Evolutionary conservation across 2,329 filamentous ascomycete species (phyloP).

Genomic region (Talaromyces atroroseus): DNA sequence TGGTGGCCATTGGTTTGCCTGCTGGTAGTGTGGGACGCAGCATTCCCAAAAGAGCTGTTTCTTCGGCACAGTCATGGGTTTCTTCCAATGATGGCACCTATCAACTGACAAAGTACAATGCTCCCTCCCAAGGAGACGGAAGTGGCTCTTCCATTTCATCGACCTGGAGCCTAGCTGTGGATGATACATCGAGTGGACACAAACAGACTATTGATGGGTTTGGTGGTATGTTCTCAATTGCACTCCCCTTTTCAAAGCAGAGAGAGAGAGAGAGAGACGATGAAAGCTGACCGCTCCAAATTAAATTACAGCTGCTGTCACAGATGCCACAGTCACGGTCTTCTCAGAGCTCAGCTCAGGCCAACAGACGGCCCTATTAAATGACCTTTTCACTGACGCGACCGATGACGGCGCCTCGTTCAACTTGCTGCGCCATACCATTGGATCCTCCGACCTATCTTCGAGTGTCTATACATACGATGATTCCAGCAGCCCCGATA

Average conservation of each 20-base stretch:
- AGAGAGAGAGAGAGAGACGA: not conserved
- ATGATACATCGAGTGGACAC: constrained; percentile 3
- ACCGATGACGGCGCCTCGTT: not conserved
- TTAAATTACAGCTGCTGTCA: constrained; percentile 4
- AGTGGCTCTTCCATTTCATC: not conserved
- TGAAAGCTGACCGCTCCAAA: not conserved
- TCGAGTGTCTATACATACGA: constrained; percentile 4
- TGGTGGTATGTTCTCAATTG: not conserved
- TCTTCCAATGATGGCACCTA: constrained; percentile 3
- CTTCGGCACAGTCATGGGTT: constrained; percentile 1
- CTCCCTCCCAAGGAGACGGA: not conserved
- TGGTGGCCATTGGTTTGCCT: constrained; percentile 1
- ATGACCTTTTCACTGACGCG: constrained; percentile 2
- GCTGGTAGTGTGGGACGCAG: not conserved
- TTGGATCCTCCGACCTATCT: constrained; percentile 4
- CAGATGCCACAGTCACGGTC: constrained; percentile 8
- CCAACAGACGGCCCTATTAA: not conserved
- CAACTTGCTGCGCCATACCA: constrained; percentile 7
- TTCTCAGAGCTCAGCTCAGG: constrained; percentile 2
- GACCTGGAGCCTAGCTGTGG: constrained; percentile 1
- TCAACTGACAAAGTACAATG: not conserved
- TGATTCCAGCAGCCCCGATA: not conserved
- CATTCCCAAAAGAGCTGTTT: not conserved
- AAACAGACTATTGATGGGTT: constrained; percentile 8
- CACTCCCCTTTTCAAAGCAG: not conserved